A percentile compares a stretch with the other conserved stretches of the same genome.
phyloP scores from a whole-genome alignment of 1,284 basidiomycete species.

The Apiotrichum akiyoshidainum region DNA sequence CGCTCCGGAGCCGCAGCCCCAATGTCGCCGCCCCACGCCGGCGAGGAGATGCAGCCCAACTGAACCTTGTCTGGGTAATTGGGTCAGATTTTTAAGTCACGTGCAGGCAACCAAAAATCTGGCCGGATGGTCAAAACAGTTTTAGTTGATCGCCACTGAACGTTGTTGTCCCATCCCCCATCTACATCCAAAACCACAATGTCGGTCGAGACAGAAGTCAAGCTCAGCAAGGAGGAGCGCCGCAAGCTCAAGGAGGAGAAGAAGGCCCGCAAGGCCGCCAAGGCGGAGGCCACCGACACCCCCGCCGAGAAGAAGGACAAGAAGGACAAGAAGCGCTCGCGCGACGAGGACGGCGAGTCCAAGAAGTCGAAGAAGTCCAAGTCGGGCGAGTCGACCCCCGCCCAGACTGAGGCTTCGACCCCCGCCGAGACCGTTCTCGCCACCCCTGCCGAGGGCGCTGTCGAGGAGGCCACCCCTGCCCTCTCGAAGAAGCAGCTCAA shows the following conservation, averaged over 20 bases:
- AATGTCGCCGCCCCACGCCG: too few species aligned
- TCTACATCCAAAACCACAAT: conserved; percentile 32
- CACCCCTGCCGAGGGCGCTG: conserved; percentile 19
- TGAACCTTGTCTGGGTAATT: too few species aligned
- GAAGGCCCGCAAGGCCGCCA: conserved; percentile 35
- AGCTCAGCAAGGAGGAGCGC: conserved; percentile 42
- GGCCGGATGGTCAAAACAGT: neutral
- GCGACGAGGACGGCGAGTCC: conserved; percentile 17
- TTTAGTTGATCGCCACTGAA: neutral
- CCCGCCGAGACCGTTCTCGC: conserved; percentile 23
- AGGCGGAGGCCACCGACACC: conserved; percentile 20
- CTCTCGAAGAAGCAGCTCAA: conserved; percentile 47
- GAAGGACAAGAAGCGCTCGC: conserved; percentile 44
- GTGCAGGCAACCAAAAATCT: conserved; percentile 17
- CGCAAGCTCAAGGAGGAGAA: conserved; percentile 36
- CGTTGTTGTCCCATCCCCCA: neutral
- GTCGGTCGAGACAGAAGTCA: conserved; percentile 35
- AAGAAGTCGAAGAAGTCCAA: conserved; percentile 42
- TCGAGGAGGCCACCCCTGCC: conserved; percentile 9
- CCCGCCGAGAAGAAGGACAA: conserved; percentile 27
- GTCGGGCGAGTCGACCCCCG: conserved; percentile 34
- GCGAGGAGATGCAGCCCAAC: too few species aligned
- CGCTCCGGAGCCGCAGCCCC: too few species aligned
- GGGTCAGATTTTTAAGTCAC: conserved; percentile 2
- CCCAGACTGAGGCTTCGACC: conserved; percentile 12